Conservation (phyloP, 2,329 filamentous ascomycete genomes). For the Aspergillus tubingensis region DNA sequence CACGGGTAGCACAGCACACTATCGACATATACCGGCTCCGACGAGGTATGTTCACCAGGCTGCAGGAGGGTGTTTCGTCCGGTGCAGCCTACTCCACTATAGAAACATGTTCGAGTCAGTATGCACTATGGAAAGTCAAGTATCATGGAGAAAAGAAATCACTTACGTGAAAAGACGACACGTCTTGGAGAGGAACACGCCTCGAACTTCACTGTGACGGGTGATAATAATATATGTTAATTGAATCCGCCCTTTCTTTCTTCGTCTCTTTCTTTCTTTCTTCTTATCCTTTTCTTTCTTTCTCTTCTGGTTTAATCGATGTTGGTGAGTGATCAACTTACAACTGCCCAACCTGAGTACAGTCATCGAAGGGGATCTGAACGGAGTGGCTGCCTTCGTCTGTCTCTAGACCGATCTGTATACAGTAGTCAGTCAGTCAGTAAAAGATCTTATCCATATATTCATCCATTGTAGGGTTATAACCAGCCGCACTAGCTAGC, state of each 20-base stretch:
- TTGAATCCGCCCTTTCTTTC: background rate
- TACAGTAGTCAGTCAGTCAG: background rate
- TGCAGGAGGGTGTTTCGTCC: conserved; percentile 10
- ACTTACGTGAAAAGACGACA: conserved; percentile 19
- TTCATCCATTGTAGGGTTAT: background rate
- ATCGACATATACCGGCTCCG: conserved; percentile 5
- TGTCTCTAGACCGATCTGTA: conserved; percentile 1
- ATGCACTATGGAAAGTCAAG: too few species aligned
- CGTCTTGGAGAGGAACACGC: conserved; percentile 5
- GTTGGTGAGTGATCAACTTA: background rate
- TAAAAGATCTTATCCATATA: too few species aligned
- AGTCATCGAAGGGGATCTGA: conserved; percentile 3
- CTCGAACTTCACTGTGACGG: conserved; percentile 12
- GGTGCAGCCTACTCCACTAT: conserved; percentile 13
- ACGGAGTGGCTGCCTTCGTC: background rate
- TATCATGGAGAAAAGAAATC: too few species aligned
- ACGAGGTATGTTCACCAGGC: conserved; percentile 11
- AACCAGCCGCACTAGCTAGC: too few species aligned
- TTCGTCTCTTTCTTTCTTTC: too few species aligned
- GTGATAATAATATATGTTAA: background rate
- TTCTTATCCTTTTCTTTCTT: too few species aligned
- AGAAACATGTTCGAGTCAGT: background rate
- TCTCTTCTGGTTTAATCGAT: too few species aligned
- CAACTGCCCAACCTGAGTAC: background rate
- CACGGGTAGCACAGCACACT: conserved; percentile 8